Evolutionary conservation across 164 flowering plant species (phyloP).

Genomic region (Cinnamomum micranthum): DNA sequence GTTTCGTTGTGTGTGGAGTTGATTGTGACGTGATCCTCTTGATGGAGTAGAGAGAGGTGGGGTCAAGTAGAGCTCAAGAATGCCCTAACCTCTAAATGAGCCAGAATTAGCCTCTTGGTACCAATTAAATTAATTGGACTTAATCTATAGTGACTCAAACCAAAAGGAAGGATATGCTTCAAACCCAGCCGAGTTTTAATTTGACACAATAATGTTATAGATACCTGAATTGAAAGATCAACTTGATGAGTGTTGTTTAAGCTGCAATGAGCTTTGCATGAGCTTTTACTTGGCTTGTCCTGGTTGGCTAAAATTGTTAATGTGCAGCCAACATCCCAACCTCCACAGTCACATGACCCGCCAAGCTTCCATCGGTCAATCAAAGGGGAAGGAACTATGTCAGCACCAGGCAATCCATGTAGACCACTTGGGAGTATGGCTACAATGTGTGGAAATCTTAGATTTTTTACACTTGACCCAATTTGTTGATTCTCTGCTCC

Average conservation of each 20-base stretch:
- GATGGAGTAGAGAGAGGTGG: no score
- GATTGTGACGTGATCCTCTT: no score
- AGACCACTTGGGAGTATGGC: constrained; percentile 72
- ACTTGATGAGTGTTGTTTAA: constrained; percentile 19
- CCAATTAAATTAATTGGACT: no score
- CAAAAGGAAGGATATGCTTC: no score
- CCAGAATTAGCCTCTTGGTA: no score
- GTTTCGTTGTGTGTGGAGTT: no score
- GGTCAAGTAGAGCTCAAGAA: no score
- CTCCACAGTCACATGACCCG: constrained; percentile 94
- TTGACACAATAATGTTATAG: no score
- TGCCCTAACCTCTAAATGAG: no score
- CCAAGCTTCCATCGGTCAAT: constrained; percentile 78
- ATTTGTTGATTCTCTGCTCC: constrained; percentile 14
- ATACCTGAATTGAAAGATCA: constrained; percentile 74
- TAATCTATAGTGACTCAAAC: no score
- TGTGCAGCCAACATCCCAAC: constrained; percentile 93
- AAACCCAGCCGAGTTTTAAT: no score
- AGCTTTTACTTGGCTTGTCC: constrained; percentile 7
- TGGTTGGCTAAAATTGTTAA: constrained; percentile 45
- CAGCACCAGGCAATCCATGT: constrained; percentile 61
- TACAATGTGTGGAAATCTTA: constrained; percentile 14
- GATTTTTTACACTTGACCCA: not conserved
- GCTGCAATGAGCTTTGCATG: constrained; percentile 13
- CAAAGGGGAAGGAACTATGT: constrained; percentile 64